A percentile compares a stretch with the other conserved stretches of the same genome.
Conservation (phyloP, 495 filamentous ascomycete genomes). For the Glutinoglossum americanum region DNA sequence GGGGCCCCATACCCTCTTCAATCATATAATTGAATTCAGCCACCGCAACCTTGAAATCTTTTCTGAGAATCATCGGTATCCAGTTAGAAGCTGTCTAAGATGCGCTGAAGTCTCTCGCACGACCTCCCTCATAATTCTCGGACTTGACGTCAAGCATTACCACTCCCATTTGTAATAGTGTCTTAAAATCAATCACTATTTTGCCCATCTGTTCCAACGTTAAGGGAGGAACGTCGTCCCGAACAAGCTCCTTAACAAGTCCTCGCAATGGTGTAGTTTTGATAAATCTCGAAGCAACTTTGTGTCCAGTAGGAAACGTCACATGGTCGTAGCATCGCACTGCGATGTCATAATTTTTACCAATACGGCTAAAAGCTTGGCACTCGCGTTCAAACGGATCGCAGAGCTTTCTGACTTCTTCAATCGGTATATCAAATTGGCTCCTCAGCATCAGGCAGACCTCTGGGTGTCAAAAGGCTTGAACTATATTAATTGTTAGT, state of each 20-base stretch:
- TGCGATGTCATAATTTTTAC: background rate
- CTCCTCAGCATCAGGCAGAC: background rate
- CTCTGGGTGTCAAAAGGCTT: background rate
- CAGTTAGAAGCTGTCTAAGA: background rate
- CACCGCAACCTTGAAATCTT: background rate
- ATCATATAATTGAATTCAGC: background rate
- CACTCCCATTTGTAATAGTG: background rate
- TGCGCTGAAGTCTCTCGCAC: background rate
- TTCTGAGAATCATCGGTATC: background rate
- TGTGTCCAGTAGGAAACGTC: background rate
- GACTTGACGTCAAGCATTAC: background rate
- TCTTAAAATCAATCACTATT: background rate
- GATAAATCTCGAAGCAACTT: background rate
- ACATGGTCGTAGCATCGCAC: background rate
- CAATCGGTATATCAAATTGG: background rate
- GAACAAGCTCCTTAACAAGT: background rate
- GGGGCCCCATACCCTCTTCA: background rate
- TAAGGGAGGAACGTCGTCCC: background rate
- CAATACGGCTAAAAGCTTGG: background rate
- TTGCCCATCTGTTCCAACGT: background rate
- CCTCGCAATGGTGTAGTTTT: background rate
- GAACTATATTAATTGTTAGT: background rate
- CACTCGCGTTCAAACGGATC: background rate
- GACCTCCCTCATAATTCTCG: background rate
- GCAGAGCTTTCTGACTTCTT: background rate